Evolutionary conservation across 202 grass and related monocot genomes (phyloP).

Genomic region (Panicum hallii): DNA sequence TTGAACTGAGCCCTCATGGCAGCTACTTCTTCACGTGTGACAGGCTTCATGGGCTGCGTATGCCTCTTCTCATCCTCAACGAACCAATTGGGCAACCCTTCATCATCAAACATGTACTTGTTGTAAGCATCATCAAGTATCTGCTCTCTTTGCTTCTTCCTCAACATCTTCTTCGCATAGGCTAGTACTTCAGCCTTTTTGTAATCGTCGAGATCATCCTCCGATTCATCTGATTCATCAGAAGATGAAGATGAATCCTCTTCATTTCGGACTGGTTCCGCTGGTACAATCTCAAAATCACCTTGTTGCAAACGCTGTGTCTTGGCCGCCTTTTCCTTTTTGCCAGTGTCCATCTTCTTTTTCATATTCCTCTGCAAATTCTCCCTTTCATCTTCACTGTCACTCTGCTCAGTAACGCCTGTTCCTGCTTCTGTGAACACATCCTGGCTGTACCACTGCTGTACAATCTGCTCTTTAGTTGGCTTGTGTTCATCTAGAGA

Average conservation of each 20-base stretch:
- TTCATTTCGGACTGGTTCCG: conserved; percentile 64
- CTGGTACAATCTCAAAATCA: conserved; percentile 90
- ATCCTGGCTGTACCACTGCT: conserved; percentile 89
- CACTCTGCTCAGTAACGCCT: conserved; percentile 49
- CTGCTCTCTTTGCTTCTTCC: conserved; percentile 96
- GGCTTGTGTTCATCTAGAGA: conserved; percentile 60
- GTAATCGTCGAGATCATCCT: conserved; percentile 66
- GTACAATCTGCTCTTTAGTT: conserved; percentile 74
- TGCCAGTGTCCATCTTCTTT: conserved; percentile 40
- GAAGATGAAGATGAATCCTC: conserved; percentile 75
- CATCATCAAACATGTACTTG: conserved; percentile 90
- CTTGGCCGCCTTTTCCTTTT: conserved; percentile 43
- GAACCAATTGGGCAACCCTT: conserved; percentile 89
- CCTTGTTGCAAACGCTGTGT: conserved; percentile 48
- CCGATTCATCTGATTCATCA: conserved; percentile 69
- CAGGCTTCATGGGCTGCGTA: conserved; percentile 64
- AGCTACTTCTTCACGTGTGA: conserved; percentile 82
- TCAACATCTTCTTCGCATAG: conserved; percentile 95
- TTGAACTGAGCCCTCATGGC: conserved; percentile 87
- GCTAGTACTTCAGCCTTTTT: conserved; percentile 88
- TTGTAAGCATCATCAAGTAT: conserved; percentile 94
- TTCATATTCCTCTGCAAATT: conserved; percentile 42
- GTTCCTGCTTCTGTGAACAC: conserved; percentile 67
- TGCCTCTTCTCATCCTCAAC: conserved; percentile 88
- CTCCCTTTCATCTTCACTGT: conserved; percentile 76